Evolutionary conservation across 176 grass and related monocot species (phyloP).

Genomic region (Avena atlantica): DNA sequence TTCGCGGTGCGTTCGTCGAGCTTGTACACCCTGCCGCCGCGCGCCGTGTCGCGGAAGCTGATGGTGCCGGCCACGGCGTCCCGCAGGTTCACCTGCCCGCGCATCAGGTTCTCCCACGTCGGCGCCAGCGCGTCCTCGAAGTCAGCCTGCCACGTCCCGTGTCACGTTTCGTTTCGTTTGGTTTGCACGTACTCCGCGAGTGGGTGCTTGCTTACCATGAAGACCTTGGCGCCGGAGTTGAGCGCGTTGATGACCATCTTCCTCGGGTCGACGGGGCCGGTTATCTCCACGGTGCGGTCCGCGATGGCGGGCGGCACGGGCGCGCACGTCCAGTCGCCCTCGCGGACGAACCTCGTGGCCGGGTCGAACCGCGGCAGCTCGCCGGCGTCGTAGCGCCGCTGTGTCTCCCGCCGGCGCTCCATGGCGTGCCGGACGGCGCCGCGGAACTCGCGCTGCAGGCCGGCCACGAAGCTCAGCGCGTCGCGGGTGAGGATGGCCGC

Average conservation of each 20-base stretch:
- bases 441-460: slow-evolving; percentile 78
- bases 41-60: slow-evolving; percentile 59
- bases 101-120: slow-evolving; percentile 98
- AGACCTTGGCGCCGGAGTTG: slow-evolving; percentile 79
- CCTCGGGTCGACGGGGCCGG: slow-evolving; percentile 71
- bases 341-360: slow-evolving; percentile 63
- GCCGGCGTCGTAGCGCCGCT: slow-evolving; percentile 74
- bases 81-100: slow-evolving; percentile 82
- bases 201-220: slow-evolving; percentile 55
- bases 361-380: slow-evolving; percentile 77
- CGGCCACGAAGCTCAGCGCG: slow-evolving; percentile 72
- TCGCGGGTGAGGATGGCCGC: slow-evolving; percentile 70
- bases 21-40: slow-evolving; percentile 66
- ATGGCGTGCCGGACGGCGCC: slow-evolving; percentile 71
- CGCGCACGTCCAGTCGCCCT: slow-evolving; percentile 66
- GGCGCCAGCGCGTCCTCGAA: slow-evolving; percentile 95
- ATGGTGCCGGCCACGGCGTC: slow-evolving; percentile 82
- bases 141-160: slow-evolving; percentile 64
- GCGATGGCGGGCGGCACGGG: slow-evolving; percentile 68
- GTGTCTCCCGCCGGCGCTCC: slow-evolving; percentile 68
- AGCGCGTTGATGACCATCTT: slow-evolving; percentile 99
- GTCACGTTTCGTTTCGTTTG: not conserved
- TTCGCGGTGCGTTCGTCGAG: slow-evolving; percentile 56
- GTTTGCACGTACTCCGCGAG: not conserved
- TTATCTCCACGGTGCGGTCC: slow-evolving; percentile 90